These are phyloP conservation scores for Diospyros kaki DNA, from an alignment of 148 eudicot species.

Conservation along the genomic window DNA sequence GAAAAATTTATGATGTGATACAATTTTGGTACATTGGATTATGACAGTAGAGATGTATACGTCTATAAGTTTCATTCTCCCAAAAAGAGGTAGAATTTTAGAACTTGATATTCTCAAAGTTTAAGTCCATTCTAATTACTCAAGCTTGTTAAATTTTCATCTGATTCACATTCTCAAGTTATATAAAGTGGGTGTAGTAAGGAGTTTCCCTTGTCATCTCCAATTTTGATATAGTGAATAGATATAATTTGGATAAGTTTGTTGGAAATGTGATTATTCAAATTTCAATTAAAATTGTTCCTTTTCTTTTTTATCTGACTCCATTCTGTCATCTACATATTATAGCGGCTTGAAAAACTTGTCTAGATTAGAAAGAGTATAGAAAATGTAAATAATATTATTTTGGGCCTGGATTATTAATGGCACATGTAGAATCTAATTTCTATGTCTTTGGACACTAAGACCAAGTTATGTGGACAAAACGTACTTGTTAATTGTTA, in stretches of 20 bases:
- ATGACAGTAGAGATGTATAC: too few species aligned
- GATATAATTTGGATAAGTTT: not conserved
- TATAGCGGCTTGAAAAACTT: too few species aligned
- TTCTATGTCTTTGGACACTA: not conserved
- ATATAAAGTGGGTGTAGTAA: not conserved
- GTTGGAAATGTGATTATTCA: not conserved
- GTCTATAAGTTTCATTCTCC: too few species aligned
- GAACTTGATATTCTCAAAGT: too few species aligned
- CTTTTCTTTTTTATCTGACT: not conserved
- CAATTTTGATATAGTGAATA: not conserved
- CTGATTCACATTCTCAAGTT: not conserved
- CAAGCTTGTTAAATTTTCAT: too few species aligned
- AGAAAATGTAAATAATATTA: not conserved
- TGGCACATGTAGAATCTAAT: not conserved
- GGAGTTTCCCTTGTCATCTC: not conserved
- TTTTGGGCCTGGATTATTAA: not conserved
- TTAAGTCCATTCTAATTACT: too few species aligned
- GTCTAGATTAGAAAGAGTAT: not conserved
- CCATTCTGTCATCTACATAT: not conserved
- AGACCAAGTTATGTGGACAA: not conserved
- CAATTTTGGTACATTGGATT: too few species aligned
- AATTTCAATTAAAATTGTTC: not conserved
- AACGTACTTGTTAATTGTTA: too few species aligned
- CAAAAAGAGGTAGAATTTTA: too few species aligned
- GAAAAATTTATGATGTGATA: too few species aligned